Conservation (phyloP, 2,329 filamentous ascomycete species). For the Tolypocladium ophioglossoides region DNA sequence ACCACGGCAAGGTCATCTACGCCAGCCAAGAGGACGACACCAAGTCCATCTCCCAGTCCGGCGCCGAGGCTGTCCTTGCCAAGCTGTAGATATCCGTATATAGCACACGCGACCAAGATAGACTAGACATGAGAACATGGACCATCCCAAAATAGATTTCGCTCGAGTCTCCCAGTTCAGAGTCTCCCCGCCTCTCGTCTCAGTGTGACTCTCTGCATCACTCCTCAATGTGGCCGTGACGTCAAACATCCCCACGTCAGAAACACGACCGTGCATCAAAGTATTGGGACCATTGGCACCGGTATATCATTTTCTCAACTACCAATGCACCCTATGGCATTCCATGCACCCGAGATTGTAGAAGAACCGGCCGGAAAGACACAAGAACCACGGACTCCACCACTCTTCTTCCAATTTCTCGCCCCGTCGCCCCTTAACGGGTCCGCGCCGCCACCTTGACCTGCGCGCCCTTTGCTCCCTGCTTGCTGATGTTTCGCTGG, state of each 20-base stretch:
- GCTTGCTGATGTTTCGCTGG: conserved; percentile 83
- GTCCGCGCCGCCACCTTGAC: conserved; percentile 77
- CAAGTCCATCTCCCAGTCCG: conserved; percentile 34
- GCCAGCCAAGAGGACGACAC: conserved; percentile 57
- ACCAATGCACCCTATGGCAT: conserved; percentile 32
- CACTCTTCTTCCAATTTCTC: conserved; percentile 16
- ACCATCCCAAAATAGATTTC: background rate
- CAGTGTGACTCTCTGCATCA: background rate
- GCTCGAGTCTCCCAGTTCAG: background rate
- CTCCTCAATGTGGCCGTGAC: too few species aligned
- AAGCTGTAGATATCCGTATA: conserved; percentile 31
- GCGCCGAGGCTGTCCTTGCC: conserved; percentile 42
- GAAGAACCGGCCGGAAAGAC: conserved; percentile 32
- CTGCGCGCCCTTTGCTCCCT: conserved; percentile 85
- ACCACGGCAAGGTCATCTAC: conserved; percentile 75
- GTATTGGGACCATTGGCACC: conserved; percentile 2
- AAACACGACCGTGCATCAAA: background rate
- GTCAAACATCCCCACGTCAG: background rate
- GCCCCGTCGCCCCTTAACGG: conserved; percentile 44
- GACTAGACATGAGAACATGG: background rate
- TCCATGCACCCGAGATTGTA: conserved; percentile 31
- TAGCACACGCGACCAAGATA: background rate
- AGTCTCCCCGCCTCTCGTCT: background rate
- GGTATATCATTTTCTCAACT: conserved; percentile 25
- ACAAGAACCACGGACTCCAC: conserved; percentile 30